A percentile compares a stretch with the other conserved stretches of the same genome.
Conservation (phyloP, 371 early-diverging fungal species). For the Actinomortierella ambigua region DNA sequence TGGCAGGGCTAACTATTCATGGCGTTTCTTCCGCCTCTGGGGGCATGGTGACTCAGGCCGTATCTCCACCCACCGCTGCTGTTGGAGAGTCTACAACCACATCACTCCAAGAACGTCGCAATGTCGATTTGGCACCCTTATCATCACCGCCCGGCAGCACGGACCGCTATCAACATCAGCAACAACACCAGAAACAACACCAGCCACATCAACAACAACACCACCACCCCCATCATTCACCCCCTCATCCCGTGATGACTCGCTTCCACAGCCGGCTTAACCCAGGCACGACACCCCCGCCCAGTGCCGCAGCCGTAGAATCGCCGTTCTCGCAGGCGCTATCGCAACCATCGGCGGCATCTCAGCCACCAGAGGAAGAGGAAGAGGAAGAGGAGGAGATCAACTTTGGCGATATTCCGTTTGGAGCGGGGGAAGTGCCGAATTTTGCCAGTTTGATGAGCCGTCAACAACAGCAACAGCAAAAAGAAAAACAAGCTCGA, state of each 20-base stretch:
- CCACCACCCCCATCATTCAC: conserved; percentile 1
- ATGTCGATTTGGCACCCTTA: no score
- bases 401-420: conserved; percentile 26
- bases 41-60: conserved; percentile 11
- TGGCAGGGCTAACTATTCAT: not conserved
- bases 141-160: no score
- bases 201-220: not conserved
- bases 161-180: not conserved
- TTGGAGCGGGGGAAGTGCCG: conserved; percentile 14
- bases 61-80: conserved; percentile 1
- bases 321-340: not conserved
- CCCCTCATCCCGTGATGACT: not conserved
- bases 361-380: conserved; percentile 4
- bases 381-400: conserved; percentile 6
- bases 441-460: conserved; percentile 23
- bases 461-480: conserved; percentile 5
- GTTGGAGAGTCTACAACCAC: not conserved
- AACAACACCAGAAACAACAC: not conserved
- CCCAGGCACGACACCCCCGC: not conserved
- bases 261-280: not conserved
- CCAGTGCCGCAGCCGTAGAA: not conserved
- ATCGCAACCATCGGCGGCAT: not conserved
- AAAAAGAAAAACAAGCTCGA: no score
- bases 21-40: conserved; percentile 2
- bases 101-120: no score